Base-by-base conservation (phyloP, 2,329 filamentous ascomycete genomes). In the Pseudocercospora musae region DNA sequence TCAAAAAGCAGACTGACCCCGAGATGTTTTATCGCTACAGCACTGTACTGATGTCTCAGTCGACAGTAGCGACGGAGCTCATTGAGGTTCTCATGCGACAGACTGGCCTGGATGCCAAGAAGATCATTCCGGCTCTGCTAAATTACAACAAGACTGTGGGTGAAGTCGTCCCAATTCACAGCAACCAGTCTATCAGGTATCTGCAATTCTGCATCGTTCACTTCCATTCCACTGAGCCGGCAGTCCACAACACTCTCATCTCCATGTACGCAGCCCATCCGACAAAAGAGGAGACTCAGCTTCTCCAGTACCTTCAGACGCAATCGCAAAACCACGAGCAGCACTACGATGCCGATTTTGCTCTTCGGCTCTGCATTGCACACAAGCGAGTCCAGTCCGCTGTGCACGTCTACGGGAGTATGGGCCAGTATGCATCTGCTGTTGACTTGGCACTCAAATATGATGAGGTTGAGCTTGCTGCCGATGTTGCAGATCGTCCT, bases 11-110 rank as follows among this genome's bases (percentile, higher is more conserved):
- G 78, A 96, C 89, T 4, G 90, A 96, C 56, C 86, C 91, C 0
- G 92, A 96, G 56, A 91, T 96, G 50, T 99, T 98, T 78, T 98
- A 98, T 80, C 89, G 91, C 66, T 97, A 98, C 76, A 95, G 92
- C 80, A 96, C 89, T 71, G 93, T 98, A n/a, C 84, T 99, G 53
- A 96, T 99, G 89, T 89, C 88, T 15, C 91, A 97, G 73, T 54
- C 52, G 5, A 54, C 52, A 11, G 88, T 88, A 3, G 87, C 94
- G 0, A 85, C 89, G 5, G 93, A 96, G 57, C 81, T 96, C 23
- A 90, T 98, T n/a, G 94, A 99, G 69, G 92, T 99, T 33, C 79
- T 99, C 72, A 97, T 96, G 90, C 87, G 95, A 37, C 94, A 98
- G 73, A 83, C 87, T 4, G 91, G 92, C 66, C 84, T 99, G 23